Base-by-base conservation (phyloP, 2,329 filamentous ascomycete species). In the Diaporthe batatas region DNA sequence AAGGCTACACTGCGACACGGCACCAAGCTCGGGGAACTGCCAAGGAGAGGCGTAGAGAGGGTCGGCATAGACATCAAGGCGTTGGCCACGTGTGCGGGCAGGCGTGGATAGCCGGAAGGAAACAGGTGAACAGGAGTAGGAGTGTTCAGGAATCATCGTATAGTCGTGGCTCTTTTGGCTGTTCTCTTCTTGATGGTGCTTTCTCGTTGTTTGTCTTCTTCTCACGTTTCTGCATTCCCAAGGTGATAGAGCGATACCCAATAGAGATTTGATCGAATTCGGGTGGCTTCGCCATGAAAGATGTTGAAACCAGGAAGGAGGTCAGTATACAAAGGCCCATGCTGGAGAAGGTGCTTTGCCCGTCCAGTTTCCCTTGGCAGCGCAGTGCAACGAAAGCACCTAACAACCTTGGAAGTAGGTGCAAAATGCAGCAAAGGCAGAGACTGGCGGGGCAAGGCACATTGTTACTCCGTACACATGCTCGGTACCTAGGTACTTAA, bases 211-310 rank as follows among this genome's bases (percentile, higher is more conserved):
- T 23, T 23, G 2, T 57, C 8, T 47, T 47, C 39, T 47, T 47
- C 44, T 47, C 34, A 39, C 34, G 12, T 14, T n/a, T 57, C 12
- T 57, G 23, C 10, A 58, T 69, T 25, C 10, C 23, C 36, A 34
- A 32, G 32, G 54, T 29, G 55, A 53, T 62, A 70, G 55, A 62
- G 39, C 42, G 55, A 70, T 70, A 70, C 68, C 68, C 68, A 59
- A 18, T 62, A 59, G 18, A 70, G 55, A 59, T 10, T n/a, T 39
- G 34, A n/a, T 23, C 14, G 14, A 53, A 8, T 14, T 12, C 42
- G 29, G n/a, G 51, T 11, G n/a, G 51, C 10, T n/a, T 21, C 18
- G 18, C 21, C 6, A 25, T 34, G 11, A 34, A 58, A 34, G 29
- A 5, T n/a, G 36, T n/a, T 36, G 42, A 21, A 21, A 34, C 29